Evolutionary conservation across 345 rosid genomes (phyloP).

Genomic region (Melaleuca alternifolia): DNA sequence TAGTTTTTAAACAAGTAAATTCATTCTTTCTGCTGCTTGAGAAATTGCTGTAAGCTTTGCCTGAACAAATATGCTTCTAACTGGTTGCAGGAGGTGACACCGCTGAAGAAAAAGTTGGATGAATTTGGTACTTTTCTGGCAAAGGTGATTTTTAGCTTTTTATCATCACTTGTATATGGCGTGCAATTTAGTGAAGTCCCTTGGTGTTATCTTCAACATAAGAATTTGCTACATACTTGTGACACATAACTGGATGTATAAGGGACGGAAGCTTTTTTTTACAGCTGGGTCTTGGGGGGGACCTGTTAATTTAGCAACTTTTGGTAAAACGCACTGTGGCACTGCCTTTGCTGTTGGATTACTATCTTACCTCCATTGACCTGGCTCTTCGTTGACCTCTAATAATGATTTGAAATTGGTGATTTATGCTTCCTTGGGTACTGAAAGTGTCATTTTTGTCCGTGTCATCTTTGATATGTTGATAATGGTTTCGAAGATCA

Average conservation of each 20-base stretch:
- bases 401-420: neutral
- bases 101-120: constrained; percentile 94
- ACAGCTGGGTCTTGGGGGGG: neutral
- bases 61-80: neutral
- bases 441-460: neutral
- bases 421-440: neutral
- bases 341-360: neutral
- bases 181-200: neutral
- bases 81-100: constrained; percentile 76
- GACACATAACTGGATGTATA: neutral
- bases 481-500: neutral
- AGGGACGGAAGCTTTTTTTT: neutral
- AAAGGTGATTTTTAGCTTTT: constrained; percentile 41
- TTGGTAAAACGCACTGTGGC: neutral
- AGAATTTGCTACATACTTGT: neutral
- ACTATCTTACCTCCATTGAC: neutral
- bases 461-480: neutral
- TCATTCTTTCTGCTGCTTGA: neutral
- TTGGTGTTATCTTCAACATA: neutral
- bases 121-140: constrained; percentile 98
- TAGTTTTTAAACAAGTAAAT: neutral
- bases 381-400: neutral
- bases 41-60: neutral
- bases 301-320: neutral
- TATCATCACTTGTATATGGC: neutral